These are phyloP conservation scores for Exophiala lecanii-corni DNA, from an alignment of 2,329 filamentous ascomycete species.

Conservation along the genomic window DNA sequence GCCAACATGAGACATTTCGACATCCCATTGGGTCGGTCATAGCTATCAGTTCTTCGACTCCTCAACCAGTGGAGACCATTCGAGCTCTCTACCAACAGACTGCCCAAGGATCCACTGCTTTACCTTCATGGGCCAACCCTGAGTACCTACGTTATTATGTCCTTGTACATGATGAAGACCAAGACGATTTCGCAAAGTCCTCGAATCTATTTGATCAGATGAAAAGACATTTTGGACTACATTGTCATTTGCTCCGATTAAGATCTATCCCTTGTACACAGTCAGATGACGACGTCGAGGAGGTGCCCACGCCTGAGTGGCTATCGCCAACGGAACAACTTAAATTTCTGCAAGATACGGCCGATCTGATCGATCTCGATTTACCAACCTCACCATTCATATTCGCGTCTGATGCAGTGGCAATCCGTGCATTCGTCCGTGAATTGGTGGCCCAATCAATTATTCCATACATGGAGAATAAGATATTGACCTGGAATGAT, in stretches of 20 bases:
- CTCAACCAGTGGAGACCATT: constrained; percentile 78
- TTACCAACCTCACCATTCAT: constrained; percentile 73
- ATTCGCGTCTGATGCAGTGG: constrained; percentile 86
- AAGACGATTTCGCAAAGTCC: constrained; percentile 84
- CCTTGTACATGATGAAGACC: constrained; percentile 91
- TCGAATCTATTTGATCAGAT: constrained; percentile 93
- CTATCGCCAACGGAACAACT: constrained; percentile 82
- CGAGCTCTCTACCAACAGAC: constrained; percentile 78
- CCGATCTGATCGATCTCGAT: constrained; percentile 48
- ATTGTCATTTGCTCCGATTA: constrained; percentile 86
- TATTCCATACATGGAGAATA: constrained; percentile 92
- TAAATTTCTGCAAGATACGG: constrained; percentile 63
- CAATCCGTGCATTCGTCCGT: constrained; percentile 81
- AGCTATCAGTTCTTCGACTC: constrained; percentile 85
- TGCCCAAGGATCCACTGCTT: constrained; percentile 65
- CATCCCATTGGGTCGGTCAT: constrained; percentile 94
- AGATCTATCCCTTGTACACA: constrained; percentile 79
- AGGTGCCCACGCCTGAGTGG: constrained; percentile 85
- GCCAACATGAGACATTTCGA: constrained; percentile 85
- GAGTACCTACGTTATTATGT: constrained; percentile 96
- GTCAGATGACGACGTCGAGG: constrained; percentile 79
- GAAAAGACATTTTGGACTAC: constrained; percentile 95
- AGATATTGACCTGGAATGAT: constrained; percentile 90
- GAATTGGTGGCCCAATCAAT: constrained; percentile 96
- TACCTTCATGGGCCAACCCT: constrained; percentile 82